Evolutionary conservation across 495 filamentous ascomycete genomes (phyloP).

Genomic region (Massariosphaeria phaeospora): DNA sequence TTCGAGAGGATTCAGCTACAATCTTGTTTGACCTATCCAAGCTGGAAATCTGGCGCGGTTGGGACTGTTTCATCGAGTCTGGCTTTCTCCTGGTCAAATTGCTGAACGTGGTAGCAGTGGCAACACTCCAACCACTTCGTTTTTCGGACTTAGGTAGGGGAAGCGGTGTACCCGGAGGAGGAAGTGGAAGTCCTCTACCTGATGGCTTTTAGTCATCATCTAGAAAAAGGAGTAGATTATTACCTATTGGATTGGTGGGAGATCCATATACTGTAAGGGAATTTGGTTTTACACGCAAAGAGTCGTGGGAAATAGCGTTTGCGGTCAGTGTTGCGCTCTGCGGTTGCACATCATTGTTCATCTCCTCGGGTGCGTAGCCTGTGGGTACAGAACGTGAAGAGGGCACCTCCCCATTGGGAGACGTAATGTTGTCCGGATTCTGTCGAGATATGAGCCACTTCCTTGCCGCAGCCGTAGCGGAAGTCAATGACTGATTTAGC

Average conservation of each 20-base stretch:
- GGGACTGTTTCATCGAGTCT: background rate
- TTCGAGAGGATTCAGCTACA: no score
- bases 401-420: background rate
- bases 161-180: conserved; percentile 17
- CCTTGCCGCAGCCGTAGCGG: conserved; percentile 28
- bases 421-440: background rate
- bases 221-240: no score
- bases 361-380: no score
- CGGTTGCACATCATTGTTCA: no score
- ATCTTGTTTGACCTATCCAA: no score
- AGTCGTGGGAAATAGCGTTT: background rate
- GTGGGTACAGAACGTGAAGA: background rate
- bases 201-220: no score
- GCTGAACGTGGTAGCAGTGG: conserved; percentile 1
- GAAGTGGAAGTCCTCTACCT: conserved; percentile 16
- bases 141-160: conserved; percentile 6
- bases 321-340: no score
- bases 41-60: background rate
- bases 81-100: conserved; percentile 9
- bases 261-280: background rate
- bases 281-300: background rate
- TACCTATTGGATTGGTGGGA: conserved; percentile 9
- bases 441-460: conserved; percentile 28
- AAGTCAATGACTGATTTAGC: conserved; percentile 29
- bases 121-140: background rate